Percentiles rank a stretch among this genome's conserved stretches.
Conservation (phyloP, 345 rosid species). For the Eucalyptus cloeziana region DNA sequence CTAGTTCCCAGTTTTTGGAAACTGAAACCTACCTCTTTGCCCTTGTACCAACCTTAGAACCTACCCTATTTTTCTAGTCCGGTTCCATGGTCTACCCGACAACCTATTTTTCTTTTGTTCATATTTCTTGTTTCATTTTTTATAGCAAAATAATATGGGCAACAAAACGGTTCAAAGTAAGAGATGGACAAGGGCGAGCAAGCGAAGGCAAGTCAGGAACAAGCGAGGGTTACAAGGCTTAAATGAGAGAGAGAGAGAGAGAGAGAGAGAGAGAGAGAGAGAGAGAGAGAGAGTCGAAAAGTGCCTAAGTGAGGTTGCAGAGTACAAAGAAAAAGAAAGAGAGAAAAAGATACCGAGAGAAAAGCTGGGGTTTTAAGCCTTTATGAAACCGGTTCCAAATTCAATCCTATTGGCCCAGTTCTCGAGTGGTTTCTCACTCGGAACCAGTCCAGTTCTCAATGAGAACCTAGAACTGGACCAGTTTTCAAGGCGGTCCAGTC, state of each 20-base stretch:
- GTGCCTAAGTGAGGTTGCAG: neutral
- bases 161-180: neutral
- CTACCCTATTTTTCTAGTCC: neutral
- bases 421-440: neutral
- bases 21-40: neutral
- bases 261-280: too few species aligned
- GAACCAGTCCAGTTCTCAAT: neutral
- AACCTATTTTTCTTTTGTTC: neutral
- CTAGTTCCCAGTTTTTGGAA: neutral
- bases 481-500: neutral
- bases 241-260: neutral
- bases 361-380: neutral
- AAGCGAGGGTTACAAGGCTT: neutral
- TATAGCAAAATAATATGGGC: neutral
- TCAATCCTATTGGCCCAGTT: neutral
- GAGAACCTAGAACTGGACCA: neutral
- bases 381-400: neutral
- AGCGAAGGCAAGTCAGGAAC: neutral
- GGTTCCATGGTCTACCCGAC: neutral
- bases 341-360: neutral
- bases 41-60: neutral
- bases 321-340: neutral
- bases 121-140: too few species aligned
- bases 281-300: too few species aligned
- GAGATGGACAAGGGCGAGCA: neutral